phyloP scores from a whole-genome alignment of 2,329 filamentous ascomycete genomes.

The Cladosporium sp. region DNA sequence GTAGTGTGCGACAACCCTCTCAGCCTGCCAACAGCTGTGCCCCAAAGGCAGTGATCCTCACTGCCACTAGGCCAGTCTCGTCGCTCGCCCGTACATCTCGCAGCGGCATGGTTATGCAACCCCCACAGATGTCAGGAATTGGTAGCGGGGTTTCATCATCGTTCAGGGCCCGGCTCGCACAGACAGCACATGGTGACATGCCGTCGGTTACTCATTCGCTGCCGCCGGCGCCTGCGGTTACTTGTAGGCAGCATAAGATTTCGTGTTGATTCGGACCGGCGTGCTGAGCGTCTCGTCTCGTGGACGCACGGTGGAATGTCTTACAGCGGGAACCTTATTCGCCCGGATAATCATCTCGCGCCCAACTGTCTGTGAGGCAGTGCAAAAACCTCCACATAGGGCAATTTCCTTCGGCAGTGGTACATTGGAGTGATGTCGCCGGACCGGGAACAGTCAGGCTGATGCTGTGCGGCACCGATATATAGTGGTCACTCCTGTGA shows the following conservation, averaged over 20 bases:
- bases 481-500: background rate
- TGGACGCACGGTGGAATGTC: slow-evolving; percentile 14
- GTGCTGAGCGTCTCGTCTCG: slow-evolving; percentile 9
- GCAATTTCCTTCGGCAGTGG: slow-evolving; percentile 10
- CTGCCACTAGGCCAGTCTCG: slow-evolving; percentile 5
- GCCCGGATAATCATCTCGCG: slow-evolving; percentile 5
- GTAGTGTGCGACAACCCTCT: slow-evolving; percentile 9
- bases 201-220: slow-evolving; percentile 13
- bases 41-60: slow-evolving; percentile 8
- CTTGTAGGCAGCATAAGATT: slow-evolving; percentile 7
- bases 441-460: background rate
- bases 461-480: background rate
- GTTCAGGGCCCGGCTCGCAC: slow-evolving; percentile 14
- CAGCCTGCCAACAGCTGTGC: slow-evolving; percentile 9
- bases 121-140: slow-evolving; percentile 17
- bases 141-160: slow-evolving; percentile 16
- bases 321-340: slow-evolving; percentile 5
- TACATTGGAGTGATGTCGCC: background rate
- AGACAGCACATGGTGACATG: slow-evolving; percentile 13
- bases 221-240: slow-evolving; percentile 9
- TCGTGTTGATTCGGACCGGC: slow-evolving; percentile 14
- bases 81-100: slow-evolving; percentile 6
- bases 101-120: slow-evolving; percentile 15
- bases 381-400: slow-evolving; percentile 21
- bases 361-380: slow-evolving; percentile 13